phyloP scores from a whole-genome alignment of 352 stramenopile genomes.

The Globisporangium rhizosaccharum region DNA sequence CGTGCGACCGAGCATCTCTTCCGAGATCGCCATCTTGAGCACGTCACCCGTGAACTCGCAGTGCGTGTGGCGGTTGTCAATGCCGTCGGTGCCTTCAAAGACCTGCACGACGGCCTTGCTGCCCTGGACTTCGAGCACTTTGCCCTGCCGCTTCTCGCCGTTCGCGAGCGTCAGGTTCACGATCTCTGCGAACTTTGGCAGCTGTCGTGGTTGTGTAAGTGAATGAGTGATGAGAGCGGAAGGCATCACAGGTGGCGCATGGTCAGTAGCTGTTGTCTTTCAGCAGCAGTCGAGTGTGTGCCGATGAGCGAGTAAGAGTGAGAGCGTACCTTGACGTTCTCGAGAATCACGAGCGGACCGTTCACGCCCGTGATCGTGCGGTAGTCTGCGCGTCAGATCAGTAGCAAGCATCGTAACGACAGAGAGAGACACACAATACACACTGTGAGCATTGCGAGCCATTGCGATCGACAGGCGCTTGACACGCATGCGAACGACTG shows the following conservation, averaged over 20 bases:
- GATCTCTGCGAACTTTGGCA: constrained; percentile 98
- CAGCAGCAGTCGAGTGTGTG: background rate
- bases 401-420: background rate
- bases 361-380: constrained; percentile 98
- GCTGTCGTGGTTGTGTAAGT: constrained; percentile 22
- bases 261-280: background rate
- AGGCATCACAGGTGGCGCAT: background rate
- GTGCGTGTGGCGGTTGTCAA: constrained; percentile 98
- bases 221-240: background rate
- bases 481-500: background rate
- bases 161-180: constrained; percentile 97
- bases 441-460: background rate
- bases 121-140: constrained; percentile 97
- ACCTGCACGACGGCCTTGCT: constrained; percentile 95
- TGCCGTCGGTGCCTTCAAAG: constrained; percentile 98
- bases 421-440: background rate
- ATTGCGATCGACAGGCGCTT: background rate
- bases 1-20: constrained; percentile 97
- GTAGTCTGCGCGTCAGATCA: constrained; percentile 70
- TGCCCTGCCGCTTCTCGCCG: constrained; percentile 90
- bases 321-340: constrained; percentile 96
- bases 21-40: constrained; percentile 98
- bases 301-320: too few relatives aligned
- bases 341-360: constrained; percentile 97
- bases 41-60: constrained; percentile 99